Percentiles rank a stretch among this genome's conserved stretches.
phyloP scores from a whole-genome alignment of 2,329 filamentous ascomycete genomes.

The Aspergillus pseudoviridinutans region DNA sequence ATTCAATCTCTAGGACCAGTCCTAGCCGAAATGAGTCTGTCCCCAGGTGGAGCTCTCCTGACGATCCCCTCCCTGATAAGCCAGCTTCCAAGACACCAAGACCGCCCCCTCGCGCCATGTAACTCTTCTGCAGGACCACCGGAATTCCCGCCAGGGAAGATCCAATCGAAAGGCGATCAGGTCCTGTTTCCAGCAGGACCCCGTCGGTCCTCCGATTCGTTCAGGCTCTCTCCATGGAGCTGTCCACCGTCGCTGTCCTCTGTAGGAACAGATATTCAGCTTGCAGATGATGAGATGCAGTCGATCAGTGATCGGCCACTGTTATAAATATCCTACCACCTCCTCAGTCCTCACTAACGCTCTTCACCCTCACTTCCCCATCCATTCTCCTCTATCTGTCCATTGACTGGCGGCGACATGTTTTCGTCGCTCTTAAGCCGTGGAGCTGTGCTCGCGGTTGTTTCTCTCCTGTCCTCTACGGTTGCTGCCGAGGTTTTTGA shows the following conservation, averaged over 20 bases:
- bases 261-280: neutral
- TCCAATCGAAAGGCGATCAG: constrained; percentile 2
- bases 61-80: constrained; percentile 8
- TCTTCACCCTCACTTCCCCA: constrained; percentile 1
- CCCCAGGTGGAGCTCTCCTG: constrained; percentile 4
- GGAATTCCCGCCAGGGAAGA: neutral
- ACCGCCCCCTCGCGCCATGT: constrained; percentile 4
- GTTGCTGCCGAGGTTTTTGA: constrained; percentile 33
- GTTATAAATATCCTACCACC: neutral
- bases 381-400: neutral
- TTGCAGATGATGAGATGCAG: neutral
- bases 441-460: constrained; percentile 25
- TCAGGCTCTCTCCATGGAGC: neutral
- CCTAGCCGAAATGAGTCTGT: too few species aligned
- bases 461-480: constrained; percentile 26
- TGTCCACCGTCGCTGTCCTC: neutral
- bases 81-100: neutral
- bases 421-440: constrained; percentile 21
- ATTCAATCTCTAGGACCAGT: neutral
- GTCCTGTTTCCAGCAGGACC: neutral
- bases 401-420: constrained; percentile 16
- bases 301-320: neutral
- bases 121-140: constrained; percentile 1
- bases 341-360: neutral
- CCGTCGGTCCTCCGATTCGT: constrained; percentile 2